Evolutionary conservation across 164 flowering plant species (phyloP).

Genomic region (Chloranthus sessilifolius): DNA sequence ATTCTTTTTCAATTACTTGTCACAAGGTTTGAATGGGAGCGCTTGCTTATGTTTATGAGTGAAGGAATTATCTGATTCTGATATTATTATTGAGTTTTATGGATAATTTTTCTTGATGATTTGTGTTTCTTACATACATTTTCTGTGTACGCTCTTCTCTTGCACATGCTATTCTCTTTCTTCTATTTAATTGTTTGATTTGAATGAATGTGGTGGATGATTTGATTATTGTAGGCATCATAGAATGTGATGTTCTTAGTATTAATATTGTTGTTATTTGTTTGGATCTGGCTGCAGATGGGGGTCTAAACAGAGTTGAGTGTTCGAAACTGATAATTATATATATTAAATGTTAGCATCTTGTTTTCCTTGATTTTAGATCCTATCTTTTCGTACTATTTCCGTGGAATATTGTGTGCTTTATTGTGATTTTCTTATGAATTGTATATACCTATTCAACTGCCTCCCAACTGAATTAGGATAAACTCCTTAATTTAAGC

Average conservation of each 20-base stretch:
- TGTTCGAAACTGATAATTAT: neutral
- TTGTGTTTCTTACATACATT: no score
- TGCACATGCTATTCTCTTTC: no score
- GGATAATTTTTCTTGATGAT: no score
- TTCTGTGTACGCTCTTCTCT: no score
- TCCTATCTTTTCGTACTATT: neutral
- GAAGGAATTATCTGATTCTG: neutral
- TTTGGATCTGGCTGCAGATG: neutral
- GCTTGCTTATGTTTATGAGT: neutral
- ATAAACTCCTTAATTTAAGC: neutral
- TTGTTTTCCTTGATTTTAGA: constrained; percentile 1
- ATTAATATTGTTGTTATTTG: neutral
- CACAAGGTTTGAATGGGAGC: neutral
- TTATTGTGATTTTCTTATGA: no score
- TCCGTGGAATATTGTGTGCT: neutral
- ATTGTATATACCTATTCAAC: no score
- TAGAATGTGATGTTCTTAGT: neutral
- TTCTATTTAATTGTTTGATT: no score
- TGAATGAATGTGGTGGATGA: neutral
- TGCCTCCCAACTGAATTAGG: no score
- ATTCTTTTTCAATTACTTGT: neutral
- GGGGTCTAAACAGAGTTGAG: neutral
- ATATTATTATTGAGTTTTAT: neutral
- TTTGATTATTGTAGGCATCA: neutral
- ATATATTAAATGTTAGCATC: neutral